phyloP scores from a whole-genome alignment of 177 flowering plant species.

The Telopea speciosissima region DNA sequence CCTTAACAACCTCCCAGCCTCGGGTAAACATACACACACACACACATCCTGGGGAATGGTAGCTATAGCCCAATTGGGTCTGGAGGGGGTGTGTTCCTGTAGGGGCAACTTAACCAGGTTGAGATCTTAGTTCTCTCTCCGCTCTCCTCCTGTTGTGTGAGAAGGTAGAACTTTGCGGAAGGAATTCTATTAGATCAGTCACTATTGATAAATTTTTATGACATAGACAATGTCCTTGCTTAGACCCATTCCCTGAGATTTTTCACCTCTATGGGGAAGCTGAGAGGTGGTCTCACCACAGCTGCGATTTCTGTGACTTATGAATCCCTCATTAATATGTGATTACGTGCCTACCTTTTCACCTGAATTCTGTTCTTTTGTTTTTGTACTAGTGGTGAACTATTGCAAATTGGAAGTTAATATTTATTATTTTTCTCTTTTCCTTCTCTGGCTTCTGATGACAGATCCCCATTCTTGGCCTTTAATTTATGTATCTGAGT shows the following conservation, averaged over 20 bases:
- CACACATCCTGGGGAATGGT: not conserved
- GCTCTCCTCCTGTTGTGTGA: too few species aligned
- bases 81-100: not conserved
- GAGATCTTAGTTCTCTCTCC: not conserved
- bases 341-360: not conserved
- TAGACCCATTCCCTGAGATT: too few species aligned
- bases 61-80: not conserved
- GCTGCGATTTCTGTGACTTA: not conserved
- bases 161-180: too few species aligned
- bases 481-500: conserved; percentile 22
- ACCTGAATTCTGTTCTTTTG: not conserved
- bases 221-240: not conserved
- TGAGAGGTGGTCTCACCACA: not conserved
- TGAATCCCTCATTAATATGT: not conserved
- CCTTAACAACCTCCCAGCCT: not conserved
- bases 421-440: too few species aligned
- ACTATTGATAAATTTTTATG: not conserved
- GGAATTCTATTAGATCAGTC: too few species aligned
- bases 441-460: too few species aligned
- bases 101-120: not conserved
- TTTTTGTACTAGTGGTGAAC: conserved; percentile 10
- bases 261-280: not conserved
- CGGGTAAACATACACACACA: too few species aligned
- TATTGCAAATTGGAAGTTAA: not conserved
- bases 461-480: conserved; percentile 15